A percentile compares a stretch with the other conserved stretches of the same genome.
These are phyloP conservation scores for Novymonas esmeraldas DNA, from an alignment of 208 protist genomes.

Conservation along the genomic window DNA sequence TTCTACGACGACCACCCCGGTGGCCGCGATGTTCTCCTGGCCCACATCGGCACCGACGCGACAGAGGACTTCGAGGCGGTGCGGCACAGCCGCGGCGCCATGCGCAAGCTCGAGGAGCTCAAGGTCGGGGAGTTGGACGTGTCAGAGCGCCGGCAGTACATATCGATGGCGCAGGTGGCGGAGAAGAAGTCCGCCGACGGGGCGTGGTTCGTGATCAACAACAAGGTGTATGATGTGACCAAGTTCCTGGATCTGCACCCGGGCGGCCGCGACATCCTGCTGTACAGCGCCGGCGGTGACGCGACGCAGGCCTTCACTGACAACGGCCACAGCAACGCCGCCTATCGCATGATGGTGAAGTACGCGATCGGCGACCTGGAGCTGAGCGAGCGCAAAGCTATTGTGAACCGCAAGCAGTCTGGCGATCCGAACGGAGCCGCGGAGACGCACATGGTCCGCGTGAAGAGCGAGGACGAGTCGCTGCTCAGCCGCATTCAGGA, in stretches of 20 bases:
- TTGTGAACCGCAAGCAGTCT: constrained; percentile 26
- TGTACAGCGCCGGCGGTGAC: constrained; percentile 70
- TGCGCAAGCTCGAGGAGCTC: constrained; percentile 41
- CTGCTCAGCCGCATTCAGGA: constrained; percentile 53
- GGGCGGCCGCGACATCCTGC: constrained; percentile 77
- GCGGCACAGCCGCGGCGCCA: constrained; percentile 58
- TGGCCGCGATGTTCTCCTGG: constrained; percentile 70
- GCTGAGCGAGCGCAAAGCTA: constrained; percentile 35
- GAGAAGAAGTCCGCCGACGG: constrained; percentile 37
- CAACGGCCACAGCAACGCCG: constrained; percentile 60
- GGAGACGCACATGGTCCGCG: constrained; percentile 6
- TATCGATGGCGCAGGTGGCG: constrained; percentile 36
- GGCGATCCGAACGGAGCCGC: not conserved
- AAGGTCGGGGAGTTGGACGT: constrained; percentile 57
- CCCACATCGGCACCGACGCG: constrained; percentile 72
- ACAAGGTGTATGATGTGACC: constrained; percentile 87
- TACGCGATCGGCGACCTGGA: constrained; percentile 60
- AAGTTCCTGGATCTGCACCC: constrained; percentile 79
- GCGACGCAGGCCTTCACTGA: constrained; percentile 73
- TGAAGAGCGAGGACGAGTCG: constrained; percentile 35
- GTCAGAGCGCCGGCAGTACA: constrained; percentile 39
- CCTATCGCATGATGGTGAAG: constrained; percentile 59
- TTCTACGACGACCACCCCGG: constrained; percentile 88
- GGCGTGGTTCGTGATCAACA: constrained; percentile 84
- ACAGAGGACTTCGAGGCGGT: constrained; percentile 76